Evolutionary conservation across 2,329 filamentous ascomycete species (phyloP).

Genomic region (Trichoderma citrinoviride): DNA sequence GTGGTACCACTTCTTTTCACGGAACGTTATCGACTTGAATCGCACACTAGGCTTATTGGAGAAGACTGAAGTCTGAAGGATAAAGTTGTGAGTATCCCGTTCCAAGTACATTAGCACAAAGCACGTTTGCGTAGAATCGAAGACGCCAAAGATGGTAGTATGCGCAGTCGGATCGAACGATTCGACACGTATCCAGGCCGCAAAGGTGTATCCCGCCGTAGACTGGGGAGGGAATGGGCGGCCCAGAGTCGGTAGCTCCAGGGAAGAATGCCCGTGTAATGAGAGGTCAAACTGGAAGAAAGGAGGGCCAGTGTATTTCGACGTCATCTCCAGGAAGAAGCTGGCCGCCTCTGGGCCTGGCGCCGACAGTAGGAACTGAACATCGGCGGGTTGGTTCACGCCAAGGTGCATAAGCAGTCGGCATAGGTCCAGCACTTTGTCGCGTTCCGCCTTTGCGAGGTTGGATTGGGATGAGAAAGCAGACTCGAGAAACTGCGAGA

Average conservation of each 20-base stretch:
- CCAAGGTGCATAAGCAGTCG: constrained; percentile 70
- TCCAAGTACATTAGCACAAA: constrained; percentile 94
- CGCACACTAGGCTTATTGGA: constrained; percentile 84
- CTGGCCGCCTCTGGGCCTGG: constrained; percentile 56
- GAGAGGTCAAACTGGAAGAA: constrained; percentile 95
- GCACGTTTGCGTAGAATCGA: constrained; percentile 86
- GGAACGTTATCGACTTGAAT: constrained; percentile 81
- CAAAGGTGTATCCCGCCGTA: constrained; percentile 82
- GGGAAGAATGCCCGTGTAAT: constrained; percentile 79
- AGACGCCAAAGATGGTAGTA: constrained; percentile 94
- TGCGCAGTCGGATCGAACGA: constrained; percentile 80
- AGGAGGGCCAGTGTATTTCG: constrained; percentile 71
- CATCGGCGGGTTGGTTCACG: constrained; percentile 76
- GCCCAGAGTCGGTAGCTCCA: constrained; percentile 85
- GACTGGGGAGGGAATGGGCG: constrained; percentile 78
- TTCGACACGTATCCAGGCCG: constrained; percentile 86
- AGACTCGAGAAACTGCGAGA: constrained; percentile 63
- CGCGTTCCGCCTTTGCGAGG: constrained; percentile 55
- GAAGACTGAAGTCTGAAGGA: constrained; percentile 90
- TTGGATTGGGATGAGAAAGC: constrained; percentile 54
- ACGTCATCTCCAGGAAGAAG: constrained; percentile 71
- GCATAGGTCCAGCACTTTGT: constrained; percentile 64
- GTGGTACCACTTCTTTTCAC: constrained; percentile 84
- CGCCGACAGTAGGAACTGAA: constrained; percentile 65
- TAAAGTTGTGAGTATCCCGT: constrained; percentile 88